Percentiles rank a stretch among this genome's conserved stretches.
Evolutionary conservation across 805 yeast genomes (phyloP).

Genomic region (Kuraishia hungarica): DNA sequence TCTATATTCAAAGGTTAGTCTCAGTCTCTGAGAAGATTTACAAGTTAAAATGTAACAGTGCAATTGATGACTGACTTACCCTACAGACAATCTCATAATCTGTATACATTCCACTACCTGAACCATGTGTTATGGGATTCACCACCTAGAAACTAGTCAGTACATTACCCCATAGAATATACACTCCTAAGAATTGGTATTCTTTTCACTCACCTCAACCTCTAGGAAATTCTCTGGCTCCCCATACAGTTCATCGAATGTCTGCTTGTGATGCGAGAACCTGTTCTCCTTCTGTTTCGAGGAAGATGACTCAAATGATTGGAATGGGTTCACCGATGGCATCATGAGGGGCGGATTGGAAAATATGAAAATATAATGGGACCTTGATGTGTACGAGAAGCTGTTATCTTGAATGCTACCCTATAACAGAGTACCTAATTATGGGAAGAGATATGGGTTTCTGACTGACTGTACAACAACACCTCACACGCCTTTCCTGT

Average conservation of each 20-base stretch:
- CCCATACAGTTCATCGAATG: conserved; percentile 79
- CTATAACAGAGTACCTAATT: too few species aligned
- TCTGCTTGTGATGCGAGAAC: conserved; percentile 31
- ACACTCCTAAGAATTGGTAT: neutral
- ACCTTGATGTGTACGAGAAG: too few species aligned
- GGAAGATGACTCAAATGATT: conserved; percentile 16
- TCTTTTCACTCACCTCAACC: conserved; percentile 53
- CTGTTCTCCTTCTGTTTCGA: conserved; percentile 8
- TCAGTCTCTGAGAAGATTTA: neutral
- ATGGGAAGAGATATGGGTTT: too few species aligned
- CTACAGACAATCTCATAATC: conserved; percentile 88
- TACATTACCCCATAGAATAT: neutral
- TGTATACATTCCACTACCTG: conserved; percentile 64
- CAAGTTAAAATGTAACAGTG: neutral
- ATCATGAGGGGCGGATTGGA: neutral
- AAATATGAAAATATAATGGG: too few species aligned
- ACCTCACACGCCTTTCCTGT: too few species aligned
- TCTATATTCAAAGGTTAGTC: conserved; percentile 22
- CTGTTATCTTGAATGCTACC: too few species aligned
- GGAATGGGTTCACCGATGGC: conserved; percentile 20
- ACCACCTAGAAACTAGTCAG: conserved; percentile 27
- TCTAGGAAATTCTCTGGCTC: conserved; percentile 93
- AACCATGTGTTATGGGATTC: conserved; percentile 70
- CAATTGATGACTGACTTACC: conserved; percentile 16
- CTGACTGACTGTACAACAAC: too few species aligned